Base-by-base conservation (phyloP, 2,329 filamentous ascomycete genomes). In the Epichloe festucae region DNA sequence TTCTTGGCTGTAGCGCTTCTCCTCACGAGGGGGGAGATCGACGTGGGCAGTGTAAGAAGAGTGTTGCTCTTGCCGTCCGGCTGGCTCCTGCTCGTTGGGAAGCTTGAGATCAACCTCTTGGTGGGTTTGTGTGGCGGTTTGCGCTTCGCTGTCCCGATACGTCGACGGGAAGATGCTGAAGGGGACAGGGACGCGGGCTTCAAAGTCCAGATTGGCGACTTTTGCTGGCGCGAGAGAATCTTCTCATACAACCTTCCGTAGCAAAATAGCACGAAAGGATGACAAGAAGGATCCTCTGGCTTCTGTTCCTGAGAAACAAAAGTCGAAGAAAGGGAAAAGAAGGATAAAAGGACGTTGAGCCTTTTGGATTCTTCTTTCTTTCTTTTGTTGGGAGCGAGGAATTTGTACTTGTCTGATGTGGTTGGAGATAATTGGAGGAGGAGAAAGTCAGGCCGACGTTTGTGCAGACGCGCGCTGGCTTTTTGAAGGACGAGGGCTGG, bases 111-210 rank as follows among this genome's bases (percentile, higher is more conserved):
- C 84, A 77, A 87, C 82, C 82, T 95, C 88, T 83, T 91, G 84
- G 82, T 89, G 82, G 68, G 82, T 83, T 79, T 73, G 67, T 70
- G 65, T 74, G 58, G 64, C 73, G 67, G 74, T 77, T 59, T 70
- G 64, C 56, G 63, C 62, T 58, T 69, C 70, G 65, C 68, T 70
- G 70, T 77, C 77, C 71, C 86, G 82, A 82, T 96, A 97, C 75
- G 89, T 88, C 74, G 89, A 95, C 79, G 91, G 91, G 84, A 97
- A 96, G 86, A 96, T 87, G 87, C 89, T 96, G 84, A 96, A 95
- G 77, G 91, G 91, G 76, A 97, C 93, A 80, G 91, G 89, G 76
- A 96, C 87, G 76, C 89, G 87, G 77, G 90, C 89, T 87, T 95
- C 90, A 93, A 95, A 96, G 88, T 96, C 90, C 90, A 96, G 90